Conservation (phyloP, 2,329 filamentous ascomycete genomes). For the Clarireedia hainanense region DNA sequence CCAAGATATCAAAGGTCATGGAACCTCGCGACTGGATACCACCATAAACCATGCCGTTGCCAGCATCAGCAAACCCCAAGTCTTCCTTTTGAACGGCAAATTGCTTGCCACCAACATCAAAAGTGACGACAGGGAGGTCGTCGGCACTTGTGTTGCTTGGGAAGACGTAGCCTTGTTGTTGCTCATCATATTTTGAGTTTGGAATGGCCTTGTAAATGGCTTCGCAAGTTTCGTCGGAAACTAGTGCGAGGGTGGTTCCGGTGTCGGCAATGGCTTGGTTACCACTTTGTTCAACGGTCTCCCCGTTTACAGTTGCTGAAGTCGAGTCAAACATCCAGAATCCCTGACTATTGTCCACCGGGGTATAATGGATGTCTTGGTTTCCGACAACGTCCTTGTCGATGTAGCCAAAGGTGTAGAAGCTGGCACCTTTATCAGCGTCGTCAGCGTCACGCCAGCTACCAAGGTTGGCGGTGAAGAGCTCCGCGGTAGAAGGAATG, state of each 20-base stretch:
- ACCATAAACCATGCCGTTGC: slow-evolving; percentile 47
- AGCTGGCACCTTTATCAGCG: slow-evolving; percentile 38
- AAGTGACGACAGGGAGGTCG: slow-evolving; percentile 50
- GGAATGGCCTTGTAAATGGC: slow-evolving; percentile 58
- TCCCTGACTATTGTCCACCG: slow-evolving; percentile 54
- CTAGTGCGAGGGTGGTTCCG: slow-evolving; percentile 59
- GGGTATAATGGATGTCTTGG: slow-evolving; percentile 49
- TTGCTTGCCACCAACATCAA: slow-evolving; percentile 54
- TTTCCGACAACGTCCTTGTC: slow-evolving; percentile 52
- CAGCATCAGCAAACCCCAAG: slow-evolving; percentile 47
- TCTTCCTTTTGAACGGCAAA: slow-evolving; percentile 52
- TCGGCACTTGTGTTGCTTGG: slow-evolving; percentile 44
- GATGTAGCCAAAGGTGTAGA: slow-evolving; percentile 69
- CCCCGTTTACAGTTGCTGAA: slow-evolving; percentile 49
- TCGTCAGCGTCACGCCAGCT: slow-evolving; percentile 43
- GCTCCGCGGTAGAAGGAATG: slow-evolving; percentile 39
- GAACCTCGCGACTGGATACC: slow-evolving; percentile 50
- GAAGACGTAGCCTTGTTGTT: slow-evolving; percentile 56
- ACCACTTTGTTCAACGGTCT: slow-evolving; percentile 38
- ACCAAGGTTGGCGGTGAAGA: slow-evolving; percentile 53
- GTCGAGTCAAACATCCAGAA: slow-evolving; percentile 61
- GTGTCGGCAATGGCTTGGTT: slow-evolving; percentile 67
- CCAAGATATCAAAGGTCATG: slow-evolving; percentile 49
- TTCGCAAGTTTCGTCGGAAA: slow-evolving; percentile 53
- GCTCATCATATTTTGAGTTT: slow-evolving; percentile 47